phyloP scores from a whole-genome alignment of 805 yeast species.

The Wickerhamiella cacticola region DNA sequence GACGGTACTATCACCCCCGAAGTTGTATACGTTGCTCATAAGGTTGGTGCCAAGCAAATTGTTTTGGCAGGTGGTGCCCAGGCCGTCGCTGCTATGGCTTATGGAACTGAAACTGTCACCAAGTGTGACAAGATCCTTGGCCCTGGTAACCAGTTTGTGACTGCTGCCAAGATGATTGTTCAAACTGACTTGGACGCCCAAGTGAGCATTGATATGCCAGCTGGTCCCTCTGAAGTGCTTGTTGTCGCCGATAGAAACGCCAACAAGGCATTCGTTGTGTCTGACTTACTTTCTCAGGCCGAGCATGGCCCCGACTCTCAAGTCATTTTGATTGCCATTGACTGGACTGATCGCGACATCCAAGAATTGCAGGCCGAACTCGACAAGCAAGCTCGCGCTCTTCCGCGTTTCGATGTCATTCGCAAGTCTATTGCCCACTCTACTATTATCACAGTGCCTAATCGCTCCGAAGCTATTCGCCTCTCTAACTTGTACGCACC shows the following conservation, averaged over 20 bases:
- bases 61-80: conserved; percentile 99
- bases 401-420: conserved; percentile 89
- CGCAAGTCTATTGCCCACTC: conserved; percentile 89
- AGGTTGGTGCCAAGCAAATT: conserved; percentile 81
- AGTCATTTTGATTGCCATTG: conserved; percentile 81
- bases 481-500: conserved; percentile 91
- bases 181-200: conserved; percentile 91
- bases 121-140: conserved; percentile 96
- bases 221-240: conserved; percentile 96
- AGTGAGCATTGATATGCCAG: conserved; percentile 98
- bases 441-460: conserved; percentile 55
- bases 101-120: conserved; percentile 85
- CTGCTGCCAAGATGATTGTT: conserved; percentile 97
- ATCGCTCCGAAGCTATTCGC: conserved; percentile 69
- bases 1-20: conserved; percentile 94
- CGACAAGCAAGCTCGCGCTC: conserved; percentile 62
- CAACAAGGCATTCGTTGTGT: conserved; percentile 94
- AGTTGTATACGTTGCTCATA: conserved; percentile 93
- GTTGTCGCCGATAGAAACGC: conserved; percentile 81
- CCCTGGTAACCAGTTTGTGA: conserved; percentile 98
- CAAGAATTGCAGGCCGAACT: conserved; percentile 69
- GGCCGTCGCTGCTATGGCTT: conserved; percentile 98
- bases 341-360: conserved; percentile 47
- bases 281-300: conserved; percentile 92
- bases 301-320: conserved; percentile 99